phyloP scores from a whole-genome alignment of 106 monocot genomes.

The Ottelia alismoides region DNA sequence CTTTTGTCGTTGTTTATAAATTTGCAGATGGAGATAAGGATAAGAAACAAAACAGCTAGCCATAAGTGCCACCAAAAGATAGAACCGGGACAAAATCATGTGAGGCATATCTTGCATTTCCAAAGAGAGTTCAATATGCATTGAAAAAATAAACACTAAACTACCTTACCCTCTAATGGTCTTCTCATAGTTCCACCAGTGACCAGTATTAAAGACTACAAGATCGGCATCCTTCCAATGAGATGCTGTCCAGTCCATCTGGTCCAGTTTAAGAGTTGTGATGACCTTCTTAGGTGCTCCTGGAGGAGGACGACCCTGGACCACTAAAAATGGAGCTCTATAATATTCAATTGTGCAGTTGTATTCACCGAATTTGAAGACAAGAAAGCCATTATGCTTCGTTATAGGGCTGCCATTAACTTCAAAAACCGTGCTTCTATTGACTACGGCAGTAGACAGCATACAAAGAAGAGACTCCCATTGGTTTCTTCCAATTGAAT shows the following conservation, averaged over 20 bases:
- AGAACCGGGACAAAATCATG: too few species aligned
- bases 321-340: constrained; percentile 15
- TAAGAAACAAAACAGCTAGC: too few species aligned
- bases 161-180: constrained; percentile 18
- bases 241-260: constrained; percentile 14
- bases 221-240: constrained; percentile 17
- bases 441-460: constrained; percentile 6
- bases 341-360: constrained; percentile 25
- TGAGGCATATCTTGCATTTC: too few species aligned
- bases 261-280: constrained; percentile 12
- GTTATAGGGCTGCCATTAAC: constrained; percentile 18
- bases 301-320: constrained; percentile 10
- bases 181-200: constrained; percentile 24
- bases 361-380: constrained; percentile 12
- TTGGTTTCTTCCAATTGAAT: constrained; percentile 23
- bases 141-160: too few species aligned
- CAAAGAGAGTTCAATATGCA: too few species aligned
- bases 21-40: too few species aligned
- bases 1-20: too few species aligned
- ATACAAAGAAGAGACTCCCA: constrained; percentile 23
- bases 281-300: constrained; percentile 1
- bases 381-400: constrained; percentile 16
- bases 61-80: too few species aligned
- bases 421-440: constrained; percentile 16
- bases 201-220: constrained; percentile 19